These are phyloP conservation scores for Ophiostoma piceae DNA, from an alignment of 2,329 filamentous ascomycete species.

Conservation along the genomic window DNA sequence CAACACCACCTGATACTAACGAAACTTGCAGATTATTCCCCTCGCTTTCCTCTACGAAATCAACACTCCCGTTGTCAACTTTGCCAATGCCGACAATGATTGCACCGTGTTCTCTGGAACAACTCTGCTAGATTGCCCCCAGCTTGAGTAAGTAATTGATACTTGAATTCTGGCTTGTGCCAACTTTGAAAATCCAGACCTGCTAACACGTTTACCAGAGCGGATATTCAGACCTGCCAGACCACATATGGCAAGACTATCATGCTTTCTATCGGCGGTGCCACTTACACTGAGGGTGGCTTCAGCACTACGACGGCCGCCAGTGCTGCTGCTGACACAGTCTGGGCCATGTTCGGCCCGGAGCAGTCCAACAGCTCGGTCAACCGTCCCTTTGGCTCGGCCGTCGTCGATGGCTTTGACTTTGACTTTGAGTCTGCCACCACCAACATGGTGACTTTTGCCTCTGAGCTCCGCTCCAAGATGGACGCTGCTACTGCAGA, in stretches of 20 bases:
- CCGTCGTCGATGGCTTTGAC: slow-evolving; percentile 68
- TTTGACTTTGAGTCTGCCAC: slow-evolving; percentile 64
- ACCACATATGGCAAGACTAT: slow-evolving; percentile 60
- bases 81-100: slow-evolving; percentile 58
- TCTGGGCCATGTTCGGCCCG: slow-evolving; percentile 70
- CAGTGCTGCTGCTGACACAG: slow-evolving; percentile 50
- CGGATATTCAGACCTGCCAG: slow-evolving; percentile 58
- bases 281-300: slow-evolving; percentile 63
- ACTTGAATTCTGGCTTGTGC: background rate
- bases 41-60: slow-evolving; percentile 59
- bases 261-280: slow-evolving; percentile 65
- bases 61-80: slow-evolving; percentile 53
- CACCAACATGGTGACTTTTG: slow-evolving; percentile 58
- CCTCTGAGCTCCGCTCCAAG: slow-evolving; percentile 48
- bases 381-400: slow-evolving; percentile 61
- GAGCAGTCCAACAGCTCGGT: slow-evolving; percentile 38
- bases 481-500: slow-evolving; percentile 49
- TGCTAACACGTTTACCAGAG: slow-evolving; percentile 31
- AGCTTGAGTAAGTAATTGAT: slow-evolving; percentile 54
- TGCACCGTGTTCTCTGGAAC: slow-evolving; percentile 58
- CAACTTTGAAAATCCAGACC: background rate
- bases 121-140: slow-evolving; percentile 54
- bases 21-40: slow-evolving; percentile 49
- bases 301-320: slow-evolving; percentile 53
- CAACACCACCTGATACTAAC: slow-evolving; percentile 23